Base-by-base conservation (phyloP, 2,329 filamentous ascomycete genomes). In the Alternaria brassicae region DNA sequence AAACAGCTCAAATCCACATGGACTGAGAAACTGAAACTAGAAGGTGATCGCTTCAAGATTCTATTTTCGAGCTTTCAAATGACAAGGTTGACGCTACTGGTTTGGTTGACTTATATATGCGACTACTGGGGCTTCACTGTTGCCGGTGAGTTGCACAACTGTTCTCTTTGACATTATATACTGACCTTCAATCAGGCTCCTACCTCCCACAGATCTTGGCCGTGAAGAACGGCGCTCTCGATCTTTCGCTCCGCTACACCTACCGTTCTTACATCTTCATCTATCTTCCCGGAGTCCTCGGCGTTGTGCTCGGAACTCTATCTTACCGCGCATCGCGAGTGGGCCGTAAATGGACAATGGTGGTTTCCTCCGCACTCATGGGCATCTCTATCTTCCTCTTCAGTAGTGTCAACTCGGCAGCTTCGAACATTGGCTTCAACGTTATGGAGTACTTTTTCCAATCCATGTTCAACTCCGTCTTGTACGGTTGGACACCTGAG, bases 251-350 rank as follows among this genome's bases (percentile, higher is more conserved):
- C 10, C 67, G 71, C 51, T 68, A 79, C 66, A 86, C 83, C 0
- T 86, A 86, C 63, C 80, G 82, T 17, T 81, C 79, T 4, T 86
- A 85, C 69, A 80, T 86, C 32, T 83, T 83, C 66, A 85, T 84
- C 2, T 85, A 85, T 70, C 76, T 81, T 0, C 83, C 83, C 0
- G 83, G 84, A 3, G 81, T 84, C 8, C 58, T 84, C 0, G 84
- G 82, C 21, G 84, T 85, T 1, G 71, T 85, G 0, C 68, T 85
- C 2, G 84, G 82, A 1, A 77, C 81, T 0, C 64, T 76, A 1
- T 79, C 82, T 74, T 85, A 84, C 75, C 68, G 79, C 67, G 77
- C 81, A 44, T 66, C 80, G 1, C 59, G 62, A n/a, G 48, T 81
- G n/a, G 80, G 80, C 28, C 77, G 79, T 37, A 81, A 82, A 67